Conservation (phyloP, 1,139 yeast genomes). For the Yamadazyma pseudoaaseri region DNA sequence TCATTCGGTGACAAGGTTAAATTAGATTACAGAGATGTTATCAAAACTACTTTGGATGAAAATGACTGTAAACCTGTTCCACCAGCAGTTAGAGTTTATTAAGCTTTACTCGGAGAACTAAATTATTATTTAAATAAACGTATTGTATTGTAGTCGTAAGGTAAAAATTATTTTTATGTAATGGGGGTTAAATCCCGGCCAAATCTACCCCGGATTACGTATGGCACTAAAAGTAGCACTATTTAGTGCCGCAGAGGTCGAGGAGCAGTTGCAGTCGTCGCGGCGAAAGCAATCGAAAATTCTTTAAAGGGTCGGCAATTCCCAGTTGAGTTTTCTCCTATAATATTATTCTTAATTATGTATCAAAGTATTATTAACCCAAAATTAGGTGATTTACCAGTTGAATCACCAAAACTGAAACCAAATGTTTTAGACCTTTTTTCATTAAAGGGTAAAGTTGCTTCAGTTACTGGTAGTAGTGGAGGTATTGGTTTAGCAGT, state of each 20-base stretch:
- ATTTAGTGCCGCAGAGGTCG: too few relatives aligned
- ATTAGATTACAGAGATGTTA: constrained; percentile 85
- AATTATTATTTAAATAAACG: constrained; percentile 7
- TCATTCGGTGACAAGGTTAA: constrained; percentile 67
- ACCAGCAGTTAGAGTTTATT: constrained; percentile 94
- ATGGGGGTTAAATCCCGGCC: not conserved
- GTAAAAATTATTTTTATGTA: too few relatives aligned
- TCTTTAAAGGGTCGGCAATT: constrained; percentile 1
- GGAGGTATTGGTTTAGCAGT: constrained; percentile 71
- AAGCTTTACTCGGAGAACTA: constrained; percentile 17
- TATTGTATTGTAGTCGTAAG: constrained; percentile 1
- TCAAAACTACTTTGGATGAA: constrained; percentile 82
- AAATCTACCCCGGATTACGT: not conserved
- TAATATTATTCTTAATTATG: not conserved
- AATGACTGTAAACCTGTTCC: constrained; percentile 94
- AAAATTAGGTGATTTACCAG: constrained; percentile 28
- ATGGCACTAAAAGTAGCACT: too few relatives aligned
- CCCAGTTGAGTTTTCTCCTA: not conserved
- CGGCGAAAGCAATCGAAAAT: constrained; percentile 1
- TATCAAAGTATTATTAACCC: constrained; percentile 21
- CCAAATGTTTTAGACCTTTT: constrained; percentile 47
- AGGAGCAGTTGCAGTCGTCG: too few relatives aligned
- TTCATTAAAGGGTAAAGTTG: constrained; percentile 78
- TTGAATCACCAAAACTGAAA: constrained; percentile 27
- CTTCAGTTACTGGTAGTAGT: constrained; percentile 86